Evolutionary conservation across 805 yeast genomes (phyloP).

Genomic region (Wickerhamiella bombiphila): DNA sequence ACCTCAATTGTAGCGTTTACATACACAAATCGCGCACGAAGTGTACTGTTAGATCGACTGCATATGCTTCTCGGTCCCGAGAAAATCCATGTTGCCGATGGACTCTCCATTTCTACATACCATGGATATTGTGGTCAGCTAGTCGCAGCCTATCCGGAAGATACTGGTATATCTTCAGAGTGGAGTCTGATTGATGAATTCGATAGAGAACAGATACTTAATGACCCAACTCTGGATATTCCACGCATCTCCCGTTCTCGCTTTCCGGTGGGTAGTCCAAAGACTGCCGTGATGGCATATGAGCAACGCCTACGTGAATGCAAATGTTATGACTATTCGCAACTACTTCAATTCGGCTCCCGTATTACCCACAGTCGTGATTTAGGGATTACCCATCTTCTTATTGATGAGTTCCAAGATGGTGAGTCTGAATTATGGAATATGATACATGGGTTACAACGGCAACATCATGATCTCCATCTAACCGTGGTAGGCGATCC

Average conservation of each 20-base stretch:
- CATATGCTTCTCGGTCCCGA: constrained; percentile 1
- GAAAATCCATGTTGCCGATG: constrained; percentile 2
- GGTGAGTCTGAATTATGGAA: constrained; percentile 21
- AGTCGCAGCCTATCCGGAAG: constrained; percentile 31
- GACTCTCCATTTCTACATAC: constrained; percentile 61
- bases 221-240: constrained; percentile 2
- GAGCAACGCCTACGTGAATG: constrained; percentile 32
- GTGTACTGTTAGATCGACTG: constrained; percentile 61
- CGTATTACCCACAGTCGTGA: constrained; percentile 4
- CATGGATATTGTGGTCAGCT: constrained; percentile 55
- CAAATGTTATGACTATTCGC: constrained; percentile 66
- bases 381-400: constrained; percentile 42
- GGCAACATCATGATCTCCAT: not conserved
- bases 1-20: constrained; percentile 67
- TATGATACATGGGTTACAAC: constrained; percentile 4
- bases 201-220: constrained; percentile 30
- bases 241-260: not conserved
- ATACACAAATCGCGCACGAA: constrained; percentile 84
- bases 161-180: constrained; percentile 22
- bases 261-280: not conserved
- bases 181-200: constrained; percentile 52
- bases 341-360: constrained; percentile 45
- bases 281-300: constrained; percentile 32
- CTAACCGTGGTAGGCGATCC: constrained; percentile 15
- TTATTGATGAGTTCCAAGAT: constrained; percentile 93